These are phyloP conservation scores for Schizosaccharomyces osmophilus DNA, from an alignment of 805 yeast species.

Conservation along the genomic window DNA sequence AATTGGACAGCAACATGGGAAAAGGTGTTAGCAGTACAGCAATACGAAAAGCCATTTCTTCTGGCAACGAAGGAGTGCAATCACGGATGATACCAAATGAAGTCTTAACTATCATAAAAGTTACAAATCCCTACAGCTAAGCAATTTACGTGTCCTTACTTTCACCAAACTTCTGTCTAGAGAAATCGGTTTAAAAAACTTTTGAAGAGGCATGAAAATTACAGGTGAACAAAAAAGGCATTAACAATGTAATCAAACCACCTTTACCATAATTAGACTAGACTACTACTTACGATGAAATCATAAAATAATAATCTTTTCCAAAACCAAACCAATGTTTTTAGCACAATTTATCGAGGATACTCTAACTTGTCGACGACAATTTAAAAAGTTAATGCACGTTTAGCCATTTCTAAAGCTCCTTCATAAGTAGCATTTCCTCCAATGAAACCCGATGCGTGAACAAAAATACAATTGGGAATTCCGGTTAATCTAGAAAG, in stretches of 20 bases:
- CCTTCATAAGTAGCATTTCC: slow-evolving; percentile 67
- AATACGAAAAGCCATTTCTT: not conserved
- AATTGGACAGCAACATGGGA: not conserved
- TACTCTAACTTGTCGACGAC: not conserved
- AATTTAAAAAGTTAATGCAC: slow-evolving; percentile 12
- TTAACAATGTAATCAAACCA: no score
- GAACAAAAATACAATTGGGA: slow-evolving; percentile 70
- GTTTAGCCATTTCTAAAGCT: slow-evolving; percentile 46
- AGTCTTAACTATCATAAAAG: not conserved
- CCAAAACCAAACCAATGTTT: no score
- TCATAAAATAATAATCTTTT: no score
- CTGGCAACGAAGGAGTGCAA: not conserved
- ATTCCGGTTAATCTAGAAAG: slow-evolving; percentile 55
- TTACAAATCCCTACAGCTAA: not conserved
- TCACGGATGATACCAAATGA: not conserved
- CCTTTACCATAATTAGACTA: no score
- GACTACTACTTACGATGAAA: no score
- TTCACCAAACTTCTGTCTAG: not conserved
- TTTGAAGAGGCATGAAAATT: no score
- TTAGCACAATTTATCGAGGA: not conserved
- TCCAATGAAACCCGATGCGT: slow-evolving; percentile 75
- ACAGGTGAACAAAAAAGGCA: no score
- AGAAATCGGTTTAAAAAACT: no score
- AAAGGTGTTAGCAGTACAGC: not conserved
- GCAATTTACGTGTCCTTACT: not conserved